phyloP scores from a whole-genome alignment of 1,284 basidiomycete genomes.

The Cutaneotrichosporon dermatis region DNA sequence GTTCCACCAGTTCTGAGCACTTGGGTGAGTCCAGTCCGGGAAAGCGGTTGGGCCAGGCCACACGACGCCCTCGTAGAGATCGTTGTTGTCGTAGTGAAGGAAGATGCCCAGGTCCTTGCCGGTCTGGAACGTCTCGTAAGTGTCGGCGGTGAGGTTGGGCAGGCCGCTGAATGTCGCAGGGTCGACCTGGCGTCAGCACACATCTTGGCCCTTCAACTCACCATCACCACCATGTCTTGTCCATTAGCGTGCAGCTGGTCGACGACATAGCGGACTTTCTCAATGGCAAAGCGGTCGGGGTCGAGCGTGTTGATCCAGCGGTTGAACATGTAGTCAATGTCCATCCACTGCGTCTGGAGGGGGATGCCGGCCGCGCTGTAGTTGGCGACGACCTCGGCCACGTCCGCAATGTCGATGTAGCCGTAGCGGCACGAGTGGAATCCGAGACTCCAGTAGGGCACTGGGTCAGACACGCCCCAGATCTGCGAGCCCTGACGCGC shows the following conservation, averaged over 20 bases:
- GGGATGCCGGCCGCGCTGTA: slow-evolving; percentile 28
- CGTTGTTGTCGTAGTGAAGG: slow-evolving; percentile 60
- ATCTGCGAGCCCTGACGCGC: slow-evolving; percentile 20
- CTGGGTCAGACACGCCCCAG: slow-evolving; percentile 23
- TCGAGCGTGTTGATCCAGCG: slow-evolving; percentile 64
- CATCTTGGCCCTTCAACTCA: slow-evolving; percentile 22
- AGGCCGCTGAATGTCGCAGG: slow-evolving; percentile 55
- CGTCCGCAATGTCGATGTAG: slow-evolving; percentile 31
- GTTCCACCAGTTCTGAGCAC: slow-evolving; percentile 58
- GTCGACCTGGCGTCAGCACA: slow-evolving; percentile 42
- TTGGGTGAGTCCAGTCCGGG: slow-evolving; percentile 64
- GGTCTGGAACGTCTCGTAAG: slow-evolving; percentile 57
- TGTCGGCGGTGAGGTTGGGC: slow-evolving; percentile 31
- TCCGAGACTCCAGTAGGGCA: slow-evolving; percentile 22
- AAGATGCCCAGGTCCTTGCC: slow-evolving; percentile 59
- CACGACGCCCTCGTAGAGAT: slow-evolving; percentile 60
- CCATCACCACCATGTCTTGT: slow-evolving; percentile 63
- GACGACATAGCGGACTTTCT: slow-evolving; percentile 62
- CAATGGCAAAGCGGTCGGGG: slow-evolving; percentile 62
- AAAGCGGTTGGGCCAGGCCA: slow-evolving; percentile 67
- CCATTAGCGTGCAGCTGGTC: slow-evolving; percentile 58
- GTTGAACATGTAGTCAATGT: slow-evolving; percentile 63
- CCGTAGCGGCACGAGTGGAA: slow-evolving; percentile 39
- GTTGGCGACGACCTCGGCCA: slow-evolving; percentile 32
- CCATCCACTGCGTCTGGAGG: slow-evolving; percentile 27